phyloP scores from a whole-genome alignment of 2,329 filamentous ascomycete species.

The Dryadomyces quercivorus region DNA sequence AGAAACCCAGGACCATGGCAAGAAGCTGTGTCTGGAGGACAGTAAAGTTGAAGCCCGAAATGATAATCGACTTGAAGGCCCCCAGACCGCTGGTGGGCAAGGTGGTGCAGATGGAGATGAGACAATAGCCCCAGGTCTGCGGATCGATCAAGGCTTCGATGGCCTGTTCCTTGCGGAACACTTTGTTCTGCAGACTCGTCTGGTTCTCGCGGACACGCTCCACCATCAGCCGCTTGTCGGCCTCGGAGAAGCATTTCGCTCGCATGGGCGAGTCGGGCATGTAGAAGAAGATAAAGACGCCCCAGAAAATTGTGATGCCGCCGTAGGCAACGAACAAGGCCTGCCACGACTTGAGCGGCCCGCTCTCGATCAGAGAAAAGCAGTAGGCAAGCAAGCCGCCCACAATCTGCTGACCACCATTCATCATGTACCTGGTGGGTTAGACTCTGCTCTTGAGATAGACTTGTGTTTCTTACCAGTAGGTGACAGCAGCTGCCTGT shows the following conservation, averaged over 20 bases:
- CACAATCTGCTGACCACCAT: conserved; percentile 60
- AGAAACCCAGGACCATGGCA: conserved; percentile 61
- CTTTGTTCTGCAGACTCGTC: conserved; percentile 46
- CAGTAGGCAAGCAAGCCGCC: conserved; percentile 59
- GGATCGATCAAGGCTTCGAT: conserved; percentile 47
- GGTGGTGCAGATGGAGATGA: conserved; percentile 59
- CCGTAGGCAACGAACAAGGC: conserved; percentile 57
- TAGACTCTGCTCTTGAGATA: too few species aligned
- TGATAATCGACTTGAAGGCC: conserved; percentile 63
- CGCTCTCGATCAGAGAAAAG: conserved; percentile 36
- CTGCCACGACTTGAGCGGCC: conserved; percentile 54
- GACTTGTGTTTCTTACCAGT: conserved; percentile 38
- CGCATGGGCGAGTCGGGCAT: conserved; percentile 63
- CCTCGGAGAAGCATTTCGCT: conserved; percentile 54
- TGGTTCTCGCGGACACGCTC: conserved; percentile 49
- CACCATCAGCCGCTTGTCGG: conserved; percentile 52
- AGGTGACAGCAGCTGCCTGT: conserved; percentile 52
- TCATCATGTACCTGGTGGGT: conserved; percentile 44
- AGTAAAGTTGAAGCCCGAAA: conserved; percentile 49
- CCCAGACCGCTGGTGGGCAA: conserved; percentile 62
- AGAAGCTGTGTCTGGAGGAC: conserved; percentile 58
- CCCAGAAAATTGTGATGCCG: conserved; percentile 47
- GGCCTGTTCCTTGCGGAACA: conserved; percentile 33
- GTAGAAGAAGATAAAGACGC: conserved; percentile 49
- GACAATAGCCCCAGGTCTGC: conserved; percentile 51